Evolutionary conservation across 2,329 filamentous ascomycete genomes (phyloP).

Genomic region (Monosporascus sp.): DNA sequence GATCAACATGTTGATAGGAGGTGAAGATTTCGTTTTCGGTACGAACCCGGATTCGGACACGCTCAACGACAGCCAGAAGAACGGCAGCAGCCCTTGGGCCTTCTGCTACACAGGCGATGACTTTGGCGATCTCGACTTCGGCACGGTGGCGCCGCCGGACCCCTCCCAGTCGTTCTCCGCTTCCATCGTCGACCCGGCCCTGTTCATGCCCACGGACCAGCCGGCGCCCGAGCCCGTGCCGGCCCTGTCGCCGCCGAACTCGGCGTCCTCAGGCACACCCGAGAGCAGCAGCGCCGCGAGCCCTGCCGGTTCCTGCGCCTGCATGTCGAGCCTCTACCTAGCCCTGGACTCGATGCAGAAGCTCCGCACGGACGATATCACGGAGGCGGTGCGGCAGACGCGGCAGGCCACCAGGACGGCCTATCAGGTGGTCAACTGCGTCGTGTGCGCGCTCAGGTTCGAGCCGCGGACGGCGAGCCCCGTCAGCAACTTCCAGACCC

Average conservation of each 20-base stretch:
- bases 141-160: slow-evolving; percentile 6
- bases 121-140: slow-evolving; percentile 21
- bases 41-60: background rate
- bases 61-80: slow-evolving; percentile 2
- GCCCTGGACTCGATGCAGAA: slow-evolving; percentile 44
- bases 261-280: slow-evolving; percentile 14
- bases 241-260: slow-evolving; percentile 14
- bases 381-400: slow-evolving; percentile 41
- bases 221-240: slow-evolving; percentile 17
- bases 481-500: slow-evolving; percentile 49
- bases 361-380: slow-evolving; percentile 39
- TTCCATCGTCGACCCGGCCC: slow-evolving; percentile 22
- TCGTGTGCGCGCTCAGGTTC: slow-evolving; percentile 38
- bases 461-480: slow-evolving; percentile 30
- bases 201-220: slow-evolving; percentile 13
- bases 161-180: slow-evolving; percentile 12
- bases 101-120: slow-evolving; percentile 15
- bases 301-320: slow-evolving; percentile 33
- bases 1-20: slow-evolving; percentile 18
- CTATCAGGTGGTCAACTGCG: slow-evolving; percentile 47
- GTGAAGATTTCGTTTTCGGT: slow-evolving; percentile 9
- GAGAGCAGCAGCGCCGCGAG: slow-evolving; percentile 10
- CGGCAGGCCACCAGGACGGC: slow-evolving; percentile 43
- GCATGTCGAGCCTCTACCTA: slow-evolving; percentile 44
- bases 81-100: slow-evolving; percentile 7